Conservation (phyloP, 495 filamentous ascomycete species). For the Chaetomium fimeti region DNA sequence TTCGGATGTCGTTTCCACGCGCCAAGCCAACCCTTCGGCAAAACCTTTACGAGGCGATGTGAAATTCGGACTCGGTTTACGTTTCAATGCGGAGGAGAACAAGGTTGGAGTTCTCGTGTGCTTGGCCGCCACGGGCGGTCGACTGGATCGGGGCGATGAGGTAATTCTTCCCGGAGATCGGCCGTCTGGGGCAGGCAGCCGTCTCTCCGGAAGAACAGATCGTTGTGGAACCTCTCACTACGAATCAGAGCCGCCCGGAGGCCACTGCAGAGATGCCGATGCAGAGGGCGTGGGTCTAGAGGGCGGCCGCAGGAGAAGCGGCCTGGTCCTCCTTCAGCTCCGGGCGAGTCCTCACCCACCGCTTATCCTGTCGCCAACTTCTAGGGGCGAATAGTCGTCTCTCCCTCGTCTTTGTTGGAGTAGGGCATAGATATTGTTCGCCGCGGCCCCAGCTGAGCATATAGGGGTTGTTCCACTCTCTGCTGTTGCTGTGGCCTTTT, state of each 20-base stretch:
- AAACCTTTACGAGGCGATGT: not conserved
- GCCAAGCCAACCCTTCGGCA: not conserved
- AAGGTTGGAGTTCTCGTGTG: not conserved
- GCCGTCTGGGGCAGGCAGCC: slow-evolving; percentile 13
- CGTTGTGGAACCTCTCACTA: slow-evolving; percentile 21
- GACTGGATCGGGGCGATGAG: slow-evolving; percentile 9
- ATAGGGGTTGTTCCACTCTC: too few relatives aligned
- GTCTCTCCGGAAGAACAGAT: slow-evolving; percentile 13
- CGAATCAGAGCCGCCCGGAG: slow-evolving; percentile 27
- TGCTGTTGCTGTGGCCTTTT: too few relatives aligned
- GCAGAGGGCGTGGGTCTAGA: slow-evolving; percentile 23
- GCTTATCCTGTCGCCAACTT: not conserved
- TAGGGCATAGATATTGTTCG: not conserved
- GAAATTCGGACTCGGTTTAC: not conserved
- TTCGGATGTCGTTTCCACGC: not conserved
- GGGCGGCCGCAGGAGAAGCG: slow-evolving; percentile 14
- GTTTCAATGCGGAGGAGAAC: not conserved
- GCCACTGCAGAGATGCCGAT: slow-evolving; percentile 19
- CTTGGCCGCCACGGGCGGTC: not conserved
- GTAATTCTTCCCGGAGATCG: slow-evolving; percentile 19
- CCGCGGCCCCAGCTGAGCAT: not conserved
- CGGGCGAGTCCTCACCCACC: not conserved
- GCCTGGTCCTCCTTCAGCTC: slow-evolving; percentile 9
- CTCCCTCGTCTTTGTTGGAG: not conserved
- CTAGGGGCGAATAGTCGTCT: not conserved